phyloP scores from a whole-genome alignment of 2,329 filamentous ascomycete species.

The Fonsecaea pugnacius region DNA sequence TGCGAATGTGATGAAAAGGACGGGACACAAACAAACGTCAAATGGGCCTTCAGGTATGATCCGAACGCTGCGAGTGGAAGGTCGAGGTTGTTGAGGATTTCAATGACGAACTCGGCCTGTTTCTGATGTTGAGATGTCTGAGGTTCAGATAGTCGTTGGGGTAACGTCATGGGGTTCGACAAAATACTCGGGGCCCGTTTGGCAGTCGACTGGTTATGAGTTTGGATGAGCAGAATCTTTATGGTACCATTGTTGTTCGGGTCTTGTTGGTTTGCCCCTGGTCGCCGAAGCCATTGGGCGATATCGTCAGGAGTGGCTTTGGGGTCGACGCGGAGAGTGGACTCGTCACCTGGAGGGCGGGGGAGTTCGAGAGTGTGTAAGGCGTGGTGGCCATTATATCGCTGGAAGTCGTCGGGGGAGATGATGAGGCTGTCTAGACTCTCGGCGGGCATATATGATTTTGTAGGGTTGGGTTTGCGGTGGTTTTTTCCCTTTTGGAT shows the following conservation, averaged over 20 bases:
- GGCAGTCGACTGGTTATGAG: constrained; percentile 29
- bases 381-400: constrained; percentile 31
- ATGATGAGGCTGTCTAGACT: constrained; percentile 33
- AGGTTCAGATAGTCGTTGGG: constrained; percentile 1
- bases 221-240: constrained; percentile 33
- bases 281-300: constrained; percentile 1
- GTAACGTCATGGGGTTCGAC: constrained; percentile 2
- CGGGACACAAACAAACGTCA: constrained; percentile 30
- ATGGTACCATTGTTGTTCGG: constrained; percentile 19
- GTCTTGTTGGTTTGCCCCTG: not conserved
- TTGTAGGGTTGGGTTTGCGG: not conserved
- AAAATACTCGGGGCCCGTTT: constrained; percentile 16
- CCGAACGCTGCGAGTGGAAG: constrained; percentile 33
- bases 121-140: constrained; percentile 19
- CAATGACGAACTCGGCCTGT: constrained; percentile 27
- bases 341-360: constrained; percentile 6
- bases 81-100: constrained; percentile 23
- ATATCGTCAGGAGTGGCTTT: constrained; percentile 6
- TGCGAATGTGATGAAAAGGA: constrained; percentile 4
- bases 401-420: constrained; percentile 25
- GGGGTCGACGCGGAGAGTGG: constrained; percentile 6
- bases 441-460: constrained; percentile 12
- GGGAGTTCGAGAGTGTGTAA: constrained; percentile 27
- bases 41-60: constrained; percentile 30
- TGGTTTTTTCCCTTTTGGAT: not conserved